A percentile compares a stretch with the other conserved stretches of the same genome.
phyloP scores from a whole-genome alignment of 352 stramenopile species.

The Globisporangium megalacanthum region DNA sequence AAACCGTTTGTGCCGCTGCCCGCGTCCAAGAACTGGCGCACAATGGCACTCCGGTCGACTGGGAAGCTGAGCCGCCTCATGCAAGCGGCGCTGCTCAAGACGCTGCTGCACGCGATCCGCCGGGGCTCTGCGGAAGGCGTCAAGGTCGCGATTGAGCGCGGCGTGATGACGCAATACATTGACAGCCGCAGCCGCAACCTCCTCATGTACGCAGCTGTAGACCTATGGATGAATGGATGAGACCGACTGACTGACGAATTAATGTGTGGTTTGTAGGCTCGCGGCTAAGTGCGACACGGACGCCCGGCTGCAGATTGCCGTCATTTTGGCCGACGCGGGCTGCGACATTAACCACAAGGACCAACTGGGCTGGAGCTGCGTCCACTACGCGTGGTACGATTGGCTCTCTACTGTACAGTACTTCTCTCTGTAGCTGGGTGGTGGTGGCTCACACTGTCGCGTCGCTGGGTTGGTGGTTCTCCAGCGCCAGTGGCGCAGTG shows the following conservation, averaged over 20 bases:
- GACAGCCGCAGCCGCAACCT: constrained; percentile 77
- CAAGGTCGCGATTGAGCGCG: constrained; percentile 79
- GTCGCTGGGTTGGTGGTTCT: constrained; percentile 6
- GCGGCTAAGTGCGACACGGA: constrained; percentile 80
- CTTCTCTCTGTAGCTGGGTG: neutral
- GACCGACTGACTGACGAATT: neutral
- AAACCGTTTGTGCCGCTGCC: constrained; percentile 45
- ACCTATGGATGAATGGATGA: neutral
- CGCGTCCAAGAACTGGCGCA: constrained; percentile 37
- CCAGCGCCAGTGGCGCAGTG: constrained; percentile 59
- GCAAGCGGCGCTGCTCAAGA: constrained; percentile 81
- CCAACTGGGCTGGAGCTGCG: constrained; percentile 76
- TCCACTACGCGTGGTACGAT: constrained; percentile 81
- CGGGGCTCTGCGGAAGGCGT: constrained; percentile 75
- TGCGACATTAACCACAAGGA: constrained; percentile 85
- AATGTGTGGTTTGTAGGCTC: constrained; percentile 26
- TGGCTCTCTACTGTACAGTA: neutral
- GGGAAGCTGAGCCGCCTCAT: constrained; percentile 68
- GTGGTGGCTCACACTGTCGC: neutral
- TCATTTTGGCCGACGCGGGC: constrained; percentile 79
- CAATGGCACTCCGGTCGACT: constrained; percentile 51
- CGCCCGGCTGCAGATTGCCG: constrained; percentile 67
- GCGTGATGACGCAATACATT: constrained; percentile 69
- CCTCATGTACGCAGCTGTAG: constrained; percentile 47
- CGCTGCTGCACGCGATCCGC: constrained; percentile 75